Base-by-base conservation (phyloP, 2,329 filamentous ascomycete genomes). In the Fusarium sp. region DNA sequence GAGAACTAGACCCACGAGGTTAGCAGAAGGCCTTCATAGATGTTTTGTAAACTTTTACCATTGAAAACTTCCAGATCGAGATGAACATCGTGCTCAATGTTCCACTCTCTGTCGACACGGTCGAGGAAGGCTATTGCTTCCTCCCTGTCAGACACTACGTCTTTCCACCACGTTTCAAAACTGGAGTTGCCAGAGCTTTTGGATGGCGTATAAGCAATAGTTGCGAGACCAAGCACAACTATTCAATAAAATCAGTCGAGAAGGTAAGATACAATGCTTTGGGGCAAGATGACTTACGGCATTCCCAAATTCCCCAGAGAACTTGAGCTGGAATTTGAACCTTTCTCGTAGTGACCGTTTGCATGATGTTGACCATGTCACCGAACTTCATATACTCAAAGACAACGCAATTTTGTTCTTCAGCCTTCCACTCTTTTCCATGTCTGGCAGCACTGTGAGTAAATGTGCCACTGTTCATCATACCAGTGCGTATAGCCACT, bases 231-330 rank as follows among this genome's bases (percentile, higher is more conserved):
- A 23, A 71, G 59, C 4, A 77, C 69, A 46, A 80, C 79, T 81
- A 11, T 35, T 29, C n/a, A 35, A n/a, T 14, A 35, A 29, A 37
- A 41, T 69, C 25, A 73, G 63, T 31, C 18, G 29, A 23, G 11
- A 31, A 39, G 15, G n/a, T 10, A 42, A 27, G 18, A 33, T 21
- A 38, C 8, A 39, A 41, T 19, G 16, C 16, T 9, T 44, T 19
- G 9, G 14, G 41, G 35, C 16, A 41, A 35, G 12, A 49, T 23
- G 25, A 76, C 78, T 66, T 59, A 80, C 78, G 48, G 33, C 77
- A 79, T 45, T 79, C 78, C 77, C 78, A 78, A 27, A 80, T 73
- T 29, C 77, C 74, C 78, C 78, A 80, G 11, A 80, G 63, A 14
- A 73, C 67, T 44, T 61, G 73, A 29, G 70, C 60, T 5, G 77